Conservation (phyloP, 108 stramenopile genomes). For the Tribonema minus region DNA sequence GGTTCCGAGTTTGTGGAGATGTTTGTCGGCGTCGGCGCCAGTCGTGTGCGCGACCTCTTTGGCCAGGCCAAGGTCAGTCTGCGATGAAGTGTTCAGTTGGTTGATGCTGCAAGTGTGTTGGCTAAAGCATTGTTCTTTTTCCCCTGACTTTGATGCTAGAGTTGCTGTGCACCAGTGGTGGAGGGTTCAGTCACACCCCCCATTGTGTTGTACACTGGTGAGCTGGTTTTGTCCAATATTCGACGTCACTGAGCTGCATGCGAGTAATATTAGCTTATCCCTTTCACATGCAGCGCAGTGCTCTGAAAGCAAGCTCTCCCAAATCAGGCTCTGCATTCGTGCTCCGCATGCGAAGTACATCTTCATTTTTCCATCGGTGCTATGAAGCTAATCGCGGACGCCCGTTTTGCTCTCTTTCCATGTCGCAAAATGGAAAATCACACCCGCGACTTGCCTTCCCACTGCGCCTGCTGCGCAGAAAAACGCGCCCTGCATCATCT, state of each 20-base stretch:
- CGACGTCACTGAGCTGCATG: no score
- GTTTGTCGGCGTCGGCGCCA: constrained; percentile 94
- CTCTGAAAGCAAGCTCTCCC: no score
- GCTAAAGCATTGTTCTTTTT: background rate
- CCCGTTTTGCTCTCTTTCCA: background rate
- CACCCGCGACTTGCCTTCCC: no score
- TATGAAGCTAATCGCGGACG: no score
- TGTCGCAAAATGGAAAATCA: background rate
- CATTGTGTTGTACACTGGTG: background rate
- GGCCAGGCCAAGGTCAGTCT: constrained; percentile 44
- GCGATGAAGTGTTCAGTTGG: background rate
- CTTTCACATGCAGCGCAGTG: no score
- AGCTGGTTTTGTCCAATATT: no score
- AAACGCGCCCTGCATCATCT: constrained; percentile 71
- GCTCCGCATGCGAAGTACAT: no score
- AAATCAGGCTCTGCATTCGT: no score
- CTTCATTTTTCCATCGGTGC: no score
- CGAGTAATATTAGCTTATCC: no score
- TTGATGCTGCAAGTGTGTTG: background rate
- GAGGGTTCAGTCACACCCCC: background rate
- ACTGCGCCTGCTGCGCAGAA: no score
- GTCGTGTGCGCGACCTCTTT: constrained; percentile 59
- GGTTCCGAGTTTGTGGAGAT: constrained; percentile 69
- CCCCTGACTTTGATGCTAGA: background rate
- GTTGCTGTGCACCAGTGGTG: background rate